These are phyloP conservation scores for Acaromyces ingoldii DNA, from an alignment of 1,284 basidiomycete species.

Conservation along the genomic window DNA sequence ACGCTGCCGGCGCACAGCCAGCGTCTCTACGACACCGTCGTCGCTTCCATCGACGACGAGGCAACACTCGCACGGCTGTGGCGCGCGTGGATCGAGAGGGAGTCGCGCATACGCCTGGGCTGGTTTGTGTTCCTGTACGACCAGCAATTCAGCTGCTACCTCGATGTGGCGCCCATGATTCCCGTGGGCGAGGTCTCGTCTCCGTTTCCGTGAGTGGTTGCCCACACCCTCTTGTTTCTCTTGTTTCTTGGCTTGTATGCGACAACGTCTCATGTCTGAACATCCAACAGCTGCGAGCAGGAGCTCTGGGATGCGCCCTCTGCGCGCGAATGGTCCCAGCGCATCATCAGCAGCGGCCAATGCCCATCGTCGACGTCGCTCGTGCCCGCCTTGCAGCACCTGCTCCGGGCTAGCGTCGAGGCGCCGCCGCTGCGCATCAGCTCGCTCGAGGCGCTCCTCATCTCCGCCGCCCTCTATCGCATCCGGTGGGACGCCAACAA, in stretches of 20 bases:
- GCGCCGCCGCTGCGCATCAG: conserved; percentile 9
- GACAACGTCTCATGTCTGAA: too few relatives aligned
- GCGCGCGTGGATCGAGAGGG: conserved; percentile 9
- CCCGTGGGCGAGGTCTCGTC: conserved; percentile 8
- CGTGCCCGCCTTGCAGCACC: too few relatives aligned
- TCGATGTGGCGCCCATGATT: conserved; percentile 15
- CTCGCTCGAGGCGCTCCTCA: conserved; percentile 12
- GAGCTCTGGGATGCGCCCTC: too few relatives aligned
- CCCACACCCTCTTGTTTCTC: too few relatives aligned
- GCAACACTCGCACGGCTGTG: conserved; percentile 5
- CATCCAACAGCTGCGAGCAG: too few relatives aligned
- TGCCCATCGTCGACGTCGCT: too few relatives aligned
- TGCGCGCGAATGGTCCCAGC: too few relatives aligned
- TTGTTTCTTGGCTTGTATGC: too few relatives aligned
- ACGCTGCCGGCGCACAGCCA: conserved; percentile 2
- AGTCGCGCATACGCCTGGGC: conserved; percentile 8
- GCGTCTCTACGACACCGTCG: neutral
- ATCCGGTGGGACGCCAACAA: conserved; percentile 14
- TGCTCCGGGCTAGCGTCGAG: neutral
- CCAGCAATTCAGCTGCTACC: conserved; percentile 10
- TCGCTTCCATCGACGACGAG: neutral
- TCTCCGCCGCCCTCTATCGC: conserved; percentile 13
- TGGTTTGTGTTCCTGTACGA: conserved; percentile 17
- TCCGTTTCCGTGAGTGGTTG: too few relatives aligned
- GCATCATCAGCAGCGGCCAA: too few relatives aligned